A percentile compares a stretch with the other conserved stretches of the same genome.
Evolutionary conservation across 2,329 filamentous ascomycete species (phyloP).

Genomic region (Paecilomyces dactylethromorphus): DNA sequence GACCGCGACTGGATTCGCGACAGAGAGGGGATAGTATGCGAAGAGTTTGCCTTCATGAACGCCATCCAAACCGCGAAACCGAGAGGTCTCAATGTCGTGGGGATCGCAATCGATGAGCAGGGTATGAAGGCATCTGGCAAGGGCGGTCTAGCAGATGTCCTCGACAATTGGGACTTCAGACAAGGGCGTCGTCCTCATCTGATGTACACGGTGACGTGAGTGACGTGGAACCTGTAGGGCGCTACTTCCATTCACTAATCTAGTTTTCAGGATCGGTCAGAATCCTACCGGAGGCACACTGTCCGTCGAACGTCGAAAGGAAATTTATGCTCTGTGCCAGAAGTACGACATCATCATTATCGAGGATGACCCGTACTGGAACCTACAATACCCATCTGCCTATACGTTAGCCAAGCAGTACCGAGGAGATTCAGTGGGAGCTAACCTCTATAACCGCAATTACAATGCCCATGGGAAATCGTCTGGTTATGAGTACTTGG

Average conservation of each 20-base stretch:
- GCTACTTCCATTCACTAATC: neutral
- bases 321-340: constrained; percentile 73
- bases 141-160: constrained; percentile 68
- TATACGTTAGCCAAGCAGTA: constrained; percentile 33
- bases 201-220: constrained; percentile 84
- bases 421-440: constrained; percentile 19
- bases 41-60: constrained; percentile 76
- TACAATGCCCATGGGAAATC: constrained; percentile 43
- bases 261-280: constrained; percentile 62
- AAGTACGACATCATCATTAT: constrained; percentile 84
- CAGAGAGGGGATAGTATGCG: constrained; percentile 70
- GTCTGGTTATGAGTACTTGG: constrained; percentile 69
- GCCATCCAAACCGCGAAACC: constrained; percentile 62
- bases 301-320: constrained; percentile 64
- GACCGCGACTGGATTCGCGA: constrained; percentile 60
- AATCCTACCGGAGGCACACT: constrained; percentile 78
- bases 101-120: constrained; percentile 68
- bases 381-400: constrained; percentile 78
- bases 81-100: constrained; percentile 63
- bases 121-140: constrained; percentile 71
- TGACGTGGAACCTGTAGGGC: constrained; percentile 16
- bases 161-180: constrained; percentile 72
- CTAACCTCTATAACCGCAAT: constrained; percentile 30
- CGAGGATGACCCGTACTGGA: constrained; percentile 96
- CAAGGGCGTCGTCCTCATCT: constrained; percentile 73